phyloP scores from a whole-genome alignment of 352 stramenopile species.

The Phytophthora megakarya region DNA sequence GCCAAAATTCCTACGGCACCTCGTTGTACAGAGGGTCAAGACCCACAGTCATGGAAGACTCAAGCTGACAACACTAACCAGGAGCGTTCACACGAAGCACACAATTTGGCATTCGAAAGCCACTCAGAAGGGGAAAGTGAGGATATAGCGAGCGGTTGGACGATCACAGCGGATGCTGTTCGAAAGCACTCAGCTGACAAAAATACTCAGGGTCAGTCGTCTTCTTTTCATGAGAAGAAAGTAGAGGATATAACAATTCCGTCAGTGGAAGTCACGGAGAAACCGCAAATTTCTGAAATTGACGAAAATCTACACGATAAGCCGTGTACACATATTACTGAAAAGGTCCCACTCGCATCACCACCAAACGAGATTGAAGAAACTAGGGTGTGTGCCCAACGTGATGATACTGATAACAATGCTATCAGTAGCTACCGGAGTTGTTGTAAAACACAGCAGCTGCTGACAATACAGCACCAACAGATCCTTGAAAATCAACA shows the following conservation, averaged over 20 bases:
- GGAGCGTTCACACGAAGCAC: neutral
- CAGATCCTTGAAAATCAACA: constrained; percentile 81
- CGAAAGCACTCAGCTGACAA: constrained; percentile 4
- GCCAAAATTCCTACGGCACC: constrained; percentile 37
- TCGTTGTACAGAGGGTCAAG: constrained; percentile 1
- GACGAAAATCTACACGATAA: constrained; percentile 6
- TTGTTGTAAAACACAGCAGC: constrained; percentile 69
- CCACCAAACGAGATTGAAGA: constrained; percentile 15
- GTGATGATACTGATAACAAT: constrained; percentile 14
- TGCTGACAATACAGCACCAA: constrained; percentile 76
- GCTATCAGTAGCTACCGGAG: constrained; percentile 36
- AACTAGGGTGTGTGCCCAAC: neutral
- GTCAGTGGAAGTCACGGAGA: neutral
- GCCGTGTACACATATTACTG: constrained; percentile 1
- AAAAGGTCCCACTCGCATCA: neutral
- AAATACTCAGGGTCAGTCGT: constrained; percentile 14
- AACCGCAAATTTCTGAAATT: constrained; percentile 1
- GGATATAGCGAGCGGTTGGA: constrained; percentile 30
- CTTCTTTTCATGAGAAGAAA: constrained; percentile 7
- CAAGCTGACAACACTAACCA: constrained; percentile 3
- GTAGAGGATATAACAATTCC: neutral
- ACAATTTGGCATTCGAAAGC: neutral
- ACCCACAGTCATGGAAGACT: constrained; percentile 2
- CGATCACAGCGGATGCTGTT: constrained; percentile 27
- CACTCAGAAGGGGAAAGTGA: constrained; percentile 21